A percentile compares a stretch with the other conserved stretches of the same genome.
Conservation (phyloP, 2,329 filamentous ascomycete species). For the Drechslerella dactyloides region DNA sequence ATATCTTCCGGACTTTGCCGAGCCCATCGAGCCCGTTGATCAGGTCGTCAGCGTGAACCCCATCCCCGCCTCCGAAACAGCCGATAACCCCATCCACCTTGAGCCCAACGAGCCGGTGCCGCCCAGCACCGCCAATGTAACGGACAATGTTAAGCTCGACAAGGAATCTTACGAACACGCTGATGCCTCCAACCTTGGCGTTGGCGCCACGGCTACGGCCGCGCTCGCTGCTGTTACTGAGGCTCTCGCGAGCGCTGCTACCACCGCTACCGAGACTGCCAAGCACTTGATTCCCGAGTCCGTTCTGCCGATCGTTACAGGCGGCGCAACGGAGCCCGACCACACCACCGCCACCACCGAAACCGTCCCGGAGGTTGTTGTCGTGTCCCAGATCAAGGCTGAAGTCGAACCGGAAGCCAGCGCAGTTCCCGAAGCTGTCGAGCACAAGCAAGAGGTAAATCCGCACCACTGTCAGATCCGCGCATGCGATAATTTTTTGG, state of each 20-base stretch:
- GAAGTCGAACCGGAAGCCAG: conserved; percentile 70
- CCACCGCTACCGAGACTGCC: conserved; percentile 63
- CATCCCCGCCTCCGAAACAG: conserved; percentile 68
- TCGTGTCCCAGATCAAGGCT: conserved; percentile 62
- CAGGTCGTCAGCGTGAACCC: conserved; percentile 67
- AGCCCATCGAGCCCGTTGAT: conserved; percentile 60
- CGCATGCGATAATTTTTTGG: conserved; percentile 59
- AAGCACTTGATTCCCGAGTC: conserved; percentile 80
- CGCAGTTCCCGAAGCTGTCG: conserved; percentile 69
- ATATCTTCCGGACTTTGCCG: conserved; percentile 66
- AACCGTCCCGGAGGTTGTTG: conserved; percentile 60
- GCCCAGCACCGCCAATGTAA: conserved; percentile 67
- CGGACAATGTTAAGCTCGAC: conserved; percentile 76
- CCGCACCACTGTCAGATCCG: conserved; percentile 68
- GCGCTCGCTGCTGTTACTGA: conserved; percentile 38
- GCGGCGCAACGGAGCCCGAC: conserved; percentile 55
- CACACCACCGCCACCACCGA: conserved; percentile 58
- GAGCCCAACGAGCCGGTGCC: conserved; percentile 82
- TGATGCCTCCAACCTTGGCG: conserved; percentile 66
- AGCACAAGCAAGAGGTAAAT: conserved; percentile 66
- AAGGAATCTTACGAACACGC: conserved; percentile 85
- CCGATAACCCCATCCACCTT: conserved; percentile 79
- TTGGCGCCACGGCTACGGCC: conserved; percentile 44
- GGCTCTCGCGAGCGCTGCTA: conserved; percentile 15
- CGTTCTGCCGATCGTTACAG: conserved; percentile 70